Evolutionary conservation across 805 yeast species (phyloP).

Genomic region (Wickerhamiella azyma): DNA sequence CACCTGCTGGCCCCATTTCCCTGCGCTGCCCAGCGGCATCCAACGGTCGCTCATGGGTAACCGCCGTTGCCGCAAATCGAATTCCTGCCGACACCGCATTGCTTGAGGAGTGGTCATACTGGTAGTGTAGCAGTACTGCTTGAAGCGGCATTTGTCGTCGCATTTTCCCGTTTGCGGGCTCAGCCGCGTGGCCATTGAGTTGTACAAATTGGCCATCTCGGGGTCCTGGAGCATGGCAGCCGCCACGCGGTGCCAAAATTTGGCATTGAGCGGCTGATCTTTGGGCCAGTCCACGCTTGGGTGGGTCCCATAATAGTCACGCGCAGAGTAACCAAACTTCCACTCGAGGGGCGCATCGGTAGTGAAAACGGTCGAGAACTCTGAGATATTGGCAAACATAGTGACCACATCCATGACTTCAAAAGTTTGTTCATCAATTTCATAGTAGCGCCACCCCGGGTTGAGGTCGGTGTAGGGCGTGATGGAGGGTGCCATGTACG

Average conservation of each 20-base stretch:
- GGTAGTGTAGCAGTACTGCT: conserved; percentile 31
- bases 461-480: conserved; percentile 48
- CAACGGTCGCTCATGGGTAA: neutral
- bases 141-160: conserved; percentile 24
- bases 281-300: conserved; percentile 37
- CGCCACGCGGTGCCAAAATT: conserved; percentile 52
- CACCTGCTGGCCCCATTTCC: neutral
- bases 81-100: conserved; percentile 14
- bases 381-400: conserved; percentile 42
- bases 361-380: conserved; percentile 31
- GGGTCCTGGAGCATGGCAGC: conserved; percentile 31
- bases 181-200: conserved; percentile 37
- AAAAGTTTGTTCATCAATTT: conserved; percentile 47
- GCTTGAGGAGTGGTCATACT: conserved; percentile 23
- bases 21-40: neutral
- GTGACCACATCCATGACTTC: conserved; percentile 44
- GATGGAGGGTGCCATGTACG: conserved; percentile 54
- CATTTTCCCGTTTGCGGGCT: conserved; percentile 45
- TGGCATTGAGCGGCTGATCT: conserved; percentile 47
- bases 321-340: conserved; percentile 51
- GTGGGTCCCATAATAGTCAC: conserved; percentile 37
- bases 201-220: conserved; percentile 36
- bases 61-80: neutral
- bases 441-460: conserved; percentile 64
- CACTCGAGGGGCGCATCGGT: conserved; percentile 40